These are phyloP conservation scores for Aquilaria agallochum DNA, from an alignment of 441 rosid genomes.

Conservation along the genomic window DNA sequence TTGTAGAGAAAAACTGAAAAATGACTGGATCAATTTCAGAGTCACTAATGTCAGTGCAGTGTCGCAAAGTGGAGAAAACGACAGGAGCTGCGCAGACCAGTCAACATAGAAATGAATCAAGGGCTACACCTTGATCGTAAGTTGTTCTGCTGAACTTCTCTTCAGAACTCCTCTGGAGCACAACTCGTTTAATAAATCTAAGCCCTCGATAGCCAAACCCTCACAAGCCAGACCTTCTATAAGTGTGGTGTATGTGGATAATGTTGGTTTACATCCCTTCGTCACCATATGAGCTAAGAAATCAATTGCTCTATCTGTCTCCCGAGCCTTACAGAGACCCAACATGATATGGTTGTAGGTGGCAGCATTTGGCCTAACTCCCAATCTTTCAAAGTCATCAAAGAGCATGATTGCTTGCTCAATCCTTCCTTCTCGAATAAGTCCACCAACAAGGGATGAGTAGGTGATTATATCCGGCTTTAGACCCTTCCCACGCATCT, in stretches of 20 bases:
- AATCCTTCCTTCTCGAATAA: slow-evolving; percentile 77
- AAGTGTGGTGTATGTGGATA: slow-evolving; percentile 72
- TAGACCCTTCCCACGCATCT: slow-evolving; percentile 76
- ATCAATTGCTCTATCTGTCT: slow-evolving; percentile 82
- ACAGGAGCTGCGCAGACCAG: slow-evolving; percentile 11
- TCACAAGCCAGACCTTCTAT: slow-evolving; percentile 81
- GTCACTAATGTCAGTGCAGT: neutral
- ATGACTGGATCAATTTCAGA: neutral
- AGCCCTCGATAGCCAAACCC: slow-evolving; percentile 80
- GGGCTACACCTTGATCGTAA: slow-evolving; percentile 62
- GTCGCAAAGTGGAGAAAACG: slow-evolving; percentile 10
- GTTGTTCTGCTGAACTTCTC: slow-evolving; percentile 73
- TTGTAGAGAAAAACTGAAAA: neutral
- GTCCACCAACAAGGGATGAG: slow-evolving; percentile 74
- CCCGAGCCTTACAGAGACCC: slow-evolving; percentile 70
- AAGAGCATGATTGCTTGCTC: slow-evolving; percentile 75
- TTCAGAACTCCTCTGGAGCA: slow-evolving; percentile 67
- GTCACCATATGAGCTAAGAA: slow-evolving; percentile 77
- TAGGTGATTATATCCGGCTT: slow-evolving; percentile 81
- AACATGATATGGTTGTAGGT: slow-evolving; percentile 72
- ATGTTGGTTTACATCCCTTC: slow-evolving; percentile 77
- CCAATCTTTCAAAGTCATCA: slow-evolving; percentile 68
- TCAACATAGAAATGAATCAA: neutral
- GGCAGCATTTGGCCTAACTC: slow-evolving; percentile 57
- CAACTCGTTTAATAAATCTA: slow-evolving; percentile 59